Evolutionary conservation across 2,329 filamentous ascomycete genomes (phyloP).

Genomic region (Calonectria naviculata): DNA sequence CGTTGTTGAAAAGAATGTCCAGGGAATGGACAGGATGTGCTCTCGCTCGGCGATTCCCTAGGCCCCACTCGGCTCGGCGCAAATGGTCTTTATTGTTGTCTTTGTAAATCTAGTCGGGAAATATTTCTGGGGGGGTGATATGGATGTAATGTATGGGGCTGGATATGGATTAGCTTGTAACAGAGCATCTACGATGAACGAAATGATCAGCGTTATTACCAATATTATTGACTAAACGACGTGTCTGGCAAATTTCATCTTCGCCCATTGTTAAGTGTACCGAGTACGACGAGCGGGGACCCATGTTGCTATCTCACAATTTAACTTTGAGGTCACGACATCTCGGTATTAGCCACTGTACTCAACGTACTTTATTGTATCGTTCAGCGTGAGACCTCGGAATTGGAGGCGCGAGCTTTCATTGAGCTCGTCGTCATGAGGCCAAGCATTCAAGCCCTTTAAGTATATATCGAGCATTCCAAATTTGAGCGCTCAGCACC

Average conservation of each 20-base stretch:
- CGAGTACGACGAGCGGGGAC: background rate
- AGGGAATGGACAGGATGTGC: background rate
- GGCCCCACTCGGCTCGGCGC: slow-evolving; percentile 13
- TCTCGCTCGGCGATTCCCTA: slow-evolving; percentile 1
- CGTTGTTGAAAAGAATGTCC: slow-evolving; percentile 12
- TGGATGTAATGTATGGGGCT: background rate
- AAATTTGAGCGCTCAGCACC: background rate
- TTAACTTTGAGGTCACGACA: background rate
- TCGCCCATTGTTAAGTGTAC: background rate
- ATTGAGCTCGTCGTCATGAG: no score
- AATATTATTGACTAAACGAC: background rate
- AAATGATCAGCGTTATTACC: background rate
- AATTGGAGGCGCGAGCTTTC: no score
- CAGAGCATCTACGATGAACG: slow-evolving; percentile 5
- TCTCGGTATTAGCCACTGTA: no score
- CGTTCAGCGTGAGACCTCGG: no score
- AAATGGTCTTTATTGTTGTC: slow-evolving; percentile 16
- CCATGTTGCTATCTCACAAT: background rate
- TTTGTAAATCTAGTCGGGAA: slow-evolving; percentile 22
- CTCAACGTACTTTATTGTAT: no score
- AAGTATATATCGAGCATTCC: background rate
- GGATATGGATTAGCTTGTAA: background rate
- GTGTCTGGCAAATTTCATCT: background rate
- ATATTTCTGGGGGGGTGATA: background rate
- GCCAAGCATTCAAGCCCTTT: no score